phyloP scores from a whole-genome alignment of 768 basidiomycete species.

The Arthromyces matolae region DNA sequence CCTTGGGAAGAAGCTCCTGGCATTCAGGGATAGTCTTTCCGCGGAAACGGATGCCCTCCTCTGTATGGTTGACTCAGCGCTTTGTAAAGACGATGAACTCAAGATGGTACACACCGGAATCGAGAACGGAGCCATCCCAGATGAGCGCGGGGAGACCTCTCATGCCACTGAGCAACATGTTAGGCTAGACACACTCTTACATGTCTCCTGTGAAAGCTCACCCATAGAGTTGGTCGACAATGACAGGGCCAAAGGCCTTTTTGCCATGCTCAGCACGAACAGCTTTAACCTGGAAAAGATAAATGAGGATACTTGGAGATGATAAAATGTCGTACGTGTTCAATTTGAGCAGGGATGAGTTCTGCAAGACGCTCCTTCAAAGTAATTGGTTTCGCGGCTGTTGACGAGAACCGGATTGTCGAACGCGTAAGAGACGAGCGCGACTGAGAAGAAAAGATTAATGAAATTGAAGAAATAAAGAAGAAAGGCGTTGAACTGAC shows the following conservation, averaged over 20 bases:
- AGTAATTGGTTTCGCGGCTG: conserved; percentile 61
- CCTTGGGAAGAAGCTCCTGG: conserved; percentile 84
- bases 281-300: conserved; percentile 61
- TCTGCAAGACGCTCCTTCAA: conserved; percentile 92
- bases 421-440: conserved; percentile 46
- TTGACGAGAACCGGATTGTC: conserved; percentile 59
- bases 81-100: background rate
- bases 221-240: conserved; percentile 92
- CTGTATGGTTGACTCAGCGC: conserved; percentile 33
- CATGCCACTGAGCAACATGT: conserved; percentile 59
- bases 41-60: conserved; percentile 98
- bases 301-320: conserved; percentile 1
- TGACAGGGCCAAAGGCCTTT: conserved; percentile 89
- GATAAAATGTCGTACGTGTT: conserved; percentile 49
- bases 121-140: conserved; percentile 98
- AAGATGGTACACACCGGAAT: conserved; percentile 69
- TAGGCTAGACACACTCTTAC: conserved; percentile 1
- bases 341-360: conserved; percentile 86
- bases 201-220: conserved; percentile 25
- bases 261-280: conserved; percentile 84
- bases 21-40: conserved; percentile 93
- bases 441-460: conserved; percentile 36
- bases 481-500: conserved; percentile 26
- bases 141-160: conserved; percentile 89
- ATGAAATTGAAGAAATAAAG: conserved; percentile 4